These are phyloP conservation scores for Dactylis glomerata DNA, from an alignment of 176 grass and related monocot species.

Conservation along the genomic window DNA sequence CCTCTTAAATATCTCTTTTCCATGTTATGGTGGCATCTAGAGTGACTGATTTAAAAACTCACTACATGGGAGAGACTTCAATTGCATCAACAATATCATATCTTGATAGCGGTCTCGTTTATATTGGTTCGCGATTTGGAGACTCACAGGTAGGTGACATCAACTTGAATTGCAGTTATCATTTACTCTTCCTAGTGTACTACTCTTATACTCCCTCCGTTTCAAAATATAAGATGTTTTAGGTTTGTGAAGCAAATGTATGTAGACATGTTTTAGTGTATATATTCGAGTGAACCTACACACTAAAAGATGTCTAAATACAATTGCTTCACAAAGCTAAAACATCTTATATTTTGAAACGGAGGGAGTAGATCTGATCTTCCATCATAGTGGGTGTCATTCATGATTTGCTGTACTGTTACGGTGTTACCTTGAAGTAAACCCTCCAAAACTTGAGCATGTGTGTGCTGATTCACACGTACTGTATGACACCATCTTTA, in stretches of 20 bases:
- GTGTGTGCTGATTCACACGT: not conserved
- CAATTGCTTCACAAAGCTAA: too few relatives aligned
- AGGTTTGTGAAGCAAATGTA: too few relatives aligned
- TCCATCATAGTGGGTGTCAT: not conserved
- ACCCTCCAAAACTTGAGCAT: not conserved
- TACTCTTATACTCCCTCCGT: too few relatives aligned
- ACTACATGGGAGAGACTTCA: conserved; percentile 60
- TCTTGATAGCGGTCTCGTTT: conserved; percentile 67
- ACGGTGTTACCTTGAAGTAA: not conserved
- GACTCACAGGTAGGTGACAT: conserved; percentile 51
- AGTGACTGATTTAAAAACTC: conserved; percentile 65
- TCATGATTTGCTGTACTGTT: not conserved
- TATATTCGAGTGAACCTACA: too few relatives aligned
- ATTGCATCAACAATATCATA: conserved; percentile 65
- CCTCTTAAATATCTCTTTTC: conserved; percentile 3
- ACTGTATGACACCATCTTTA: not conserved
- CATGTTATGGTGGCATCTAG: conserved; percentile 26
- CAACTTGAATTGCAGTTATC: not conserved
- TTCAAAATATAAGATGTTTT: too few relatives aligned
- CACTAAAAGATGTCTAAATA: too few relatives aligned
- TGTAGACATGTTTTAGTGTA: too few relatives aligned
- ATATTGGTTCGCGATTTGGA: conserved; percentile 67
- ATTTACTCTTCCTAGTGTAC: not conserved
- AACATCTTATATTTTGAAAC: too few relatives aligned
- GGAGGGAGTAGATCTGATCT: not conserved